phyloP scores from a whole-genome alignment of 345 rosid species.

The Aquilaria sinensis region DNA sequence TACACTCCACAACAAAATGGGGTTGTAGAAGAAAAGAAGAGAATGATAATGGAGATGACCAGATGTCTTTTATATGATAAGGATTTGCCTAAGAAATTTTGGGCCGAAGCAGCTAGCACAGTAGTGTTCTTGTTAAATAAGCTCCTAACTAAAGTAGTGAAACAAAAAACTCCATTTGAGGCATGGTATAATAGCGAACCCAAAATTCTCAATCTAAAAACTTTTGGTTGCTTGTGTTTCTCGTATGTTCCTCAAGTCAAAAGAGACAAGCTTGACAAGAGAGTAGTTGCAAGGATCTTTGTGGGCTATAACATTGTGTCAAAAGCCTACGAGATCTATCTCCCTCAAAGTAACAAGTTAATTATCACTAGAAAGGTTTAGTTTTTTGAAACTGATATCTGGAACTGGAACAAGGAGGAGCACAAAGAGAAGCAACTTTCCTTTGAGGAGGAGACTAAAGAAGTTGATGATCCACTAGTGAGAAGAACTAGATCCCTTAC shows the following conservation, averaged over 20 bases:
- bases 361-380: background rate
- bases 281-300: conserved; percentile 5
- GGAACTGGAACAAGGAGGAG: background rate
- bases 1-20: background rate
- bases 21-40: background rate
- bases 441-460: background rate
- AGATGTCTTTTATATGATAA: background rate
- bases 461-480: background rate
- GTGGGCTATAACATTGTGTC: conserved; percentile 1
- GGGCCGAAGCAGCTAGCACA: background rate
- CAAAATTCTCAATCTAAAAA: background rate
- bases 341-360: background rate
- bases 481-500: background rate
- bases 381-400: background rate
- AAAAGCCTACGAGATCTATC: background rate
- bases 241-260: background rate
- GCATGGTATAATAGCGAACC: background rate
- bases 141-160: background rate
- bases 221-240: background rate
- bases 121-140: background rate
- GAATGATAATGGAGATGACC: background rate
- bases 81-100: background rate
- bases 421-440: background rate
- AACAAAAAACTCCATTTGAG: conserved; percentile 2
- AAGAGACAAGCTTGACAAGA: conserved; percentile 10